Evolutionary conservation across 148 eudicot genomes (phyloP), one percentile per base, ranked within the genome.

Genomic region (Chenopodium quinoa): DNA sequence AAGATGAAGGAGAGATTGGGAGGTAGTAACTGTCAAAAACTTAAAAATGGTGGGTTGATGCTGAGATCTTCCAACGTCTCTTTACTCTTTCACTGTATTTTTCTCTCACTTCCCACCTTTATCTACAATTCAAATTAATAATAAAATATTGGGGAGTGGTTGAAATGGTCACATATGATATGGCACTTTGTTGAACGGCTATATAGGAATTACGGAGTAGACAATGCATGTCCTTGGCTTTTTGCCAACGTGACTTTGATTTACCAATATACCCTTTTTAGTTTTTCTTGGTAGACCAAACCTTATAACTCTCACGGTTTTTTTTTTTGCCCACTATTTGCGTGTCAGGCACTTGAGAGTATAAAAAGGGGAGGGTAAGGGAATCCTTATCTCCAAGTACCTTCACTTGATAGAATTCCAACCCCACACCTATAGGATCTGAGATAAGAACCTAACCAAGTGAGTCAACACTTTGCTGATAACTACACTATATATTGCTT

Each of bases 61-160:
- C n/a, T 52, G 34, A 14, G 62, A 78, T 67, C 6, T 48, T 60
- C 84, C 54, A 85, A 85, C 87, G 87, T 85, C 87, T 85, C 75
- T 85, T 60, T 73, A 40, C 44, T 50, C 54, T 50, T 50, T 50
- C 1, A 47, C 9, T 20, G 9, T n/a, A 40, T 40, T 40, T 11
- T 29, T 69, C 48, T 47, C 62, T 50, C 58, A 74, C 47, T 78
- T 84, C 70, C 75, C 79, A 66, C 84, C 66, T 81, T 81, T 81
- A 73, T 14, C 19, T 60, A 7, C 6, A 75, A 40, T 84, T 81
- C 79, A 81, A 85, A 85, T 48, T 20, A 37, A 32, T 76, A 16
- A 5, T 80, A 76, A 70, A 84, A 80, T 81, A 81, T 73, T 13
- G 71, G 76, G 71, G 75, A 16, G 71, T 71, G 75, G 77, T 47